Conservation (phyloP, 2,329 filamentous ascomycete genomes). For the Neophaeococcomyces aloes region DNA sequence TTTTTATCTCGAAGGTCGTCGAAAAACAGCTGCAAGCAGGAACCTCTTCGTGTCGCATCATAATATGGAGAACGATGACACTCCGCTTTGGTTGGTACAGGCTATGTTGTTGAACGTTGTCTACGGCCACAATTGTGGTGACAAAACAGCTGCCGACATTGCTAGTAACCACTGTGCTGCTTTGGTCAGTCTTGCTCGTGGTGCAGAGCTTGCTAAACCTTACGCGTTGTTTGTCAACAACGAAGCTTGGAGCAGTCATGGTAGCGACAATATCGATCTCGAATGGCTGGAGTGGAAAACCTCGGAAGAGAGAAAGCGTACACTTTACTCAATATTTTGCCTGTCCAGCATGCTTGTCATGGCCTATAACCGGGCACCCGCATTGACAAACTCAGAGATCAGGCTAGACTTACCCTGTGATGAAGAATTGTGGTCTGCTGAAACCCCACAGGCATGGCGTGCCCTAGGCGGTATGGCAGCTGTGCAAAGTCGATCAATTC, state of each 20-base stretch:
- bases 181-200: conserved; percentile 78
- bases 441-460: conserved; percentile 71
- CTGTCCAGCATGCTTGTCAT: conserved; percentile 84
- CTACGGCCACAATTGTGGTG: conserved; percentile 88
- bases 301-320: conserved; percentile 82
- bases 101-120: conserved; percentile 94
- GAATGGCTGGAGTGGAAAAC: conserved; percentile 87
- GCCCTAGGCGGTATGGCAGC: conserved; percentile 61
- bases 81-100: conserved; percentile 89
- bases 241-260: conserved; percentile 28
- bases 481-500: conserved; percentile 59
- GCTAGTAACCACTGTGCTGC: conserved; percentile 86
- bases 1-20: conserved; percentile 79
- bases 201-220: conserved; percentile 62
- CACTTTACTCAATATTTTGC: conserved; percentile 81
- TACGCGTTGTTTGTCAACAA: conserved; percentile 29
- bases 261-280: conserved; percentile 44
- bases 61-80: conserved; percentile 36
- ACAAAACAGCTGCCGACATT: conserved; percentile 82
- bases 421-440: conserved; percentile 79
- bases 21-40: conserved; percentile 68
- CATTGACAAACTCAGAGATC: conserved; percentile 89
- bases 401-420: conserved; percentile 81
- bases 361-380: conserved; percentile 84
- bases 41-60: conserved; percentile 38